Base-by-base conservation (phyloP, 176 grass and related monocot species). In the Neostapfia colusana region DNA sequence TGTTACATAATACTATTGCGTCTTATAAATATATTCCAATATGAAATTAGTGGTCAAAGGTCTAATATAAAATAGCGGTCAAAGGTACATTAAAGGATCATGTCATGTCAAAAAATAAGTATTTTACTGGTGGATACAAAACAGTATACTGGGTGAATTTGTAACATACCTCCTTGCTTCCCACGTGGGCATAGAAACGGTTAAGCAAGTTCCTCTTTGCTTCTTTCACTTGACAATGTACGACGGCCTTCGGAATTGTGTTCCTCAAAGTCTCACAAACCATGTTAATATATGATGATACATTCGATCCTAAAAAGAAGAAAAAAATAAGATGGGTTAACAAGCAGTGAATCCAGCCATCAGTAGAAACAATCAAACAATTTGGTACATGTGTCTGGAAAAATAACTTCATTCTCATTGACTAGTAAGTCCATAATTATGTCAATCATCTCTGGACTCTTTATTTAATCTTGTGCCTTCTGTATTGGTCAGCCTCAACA, bases 141-240 rank as follows among this genome's bases (percentile, higher is more conserved):
- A 12, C 15, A 48, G 2, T 67, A 50, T 60, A 31, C 37, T 66
- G n/a, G 26, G 7, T 54, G 9, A 44, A 61, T 44, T 48, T n/a
- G 15, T 46, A 75, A 65, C 69, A 57, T 92, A 99, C 96, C 92
- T 95, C 96, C 65, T 91, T 95, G 79, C 92, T 85, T 64, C 96
- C 96, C 34, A 99, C 92, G 50, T 99, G 96, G 37, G 89, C 89
- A 72, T 99, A 99, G 70, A 99, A 99, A 75, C 87, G 83, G 81
- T 99, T 99, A 65, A 99, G 89, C 80, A 99, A 63, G 46, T 87
- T 82, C 72, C 85, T 84, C 70, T 95, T 99, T 70, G 96, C 96
- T 53, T 99, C 96, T 65, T 89, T 89, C 70, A 99, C 96, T 88
- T 99, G 96, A 54, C 92, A 93, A 83, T 90, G 88, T 75, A 99